Evolutionary conservation across 2,329 filamentous ascomycete genomes (phyloP).

Genomic region (Exophiala mesophila): DNA sequence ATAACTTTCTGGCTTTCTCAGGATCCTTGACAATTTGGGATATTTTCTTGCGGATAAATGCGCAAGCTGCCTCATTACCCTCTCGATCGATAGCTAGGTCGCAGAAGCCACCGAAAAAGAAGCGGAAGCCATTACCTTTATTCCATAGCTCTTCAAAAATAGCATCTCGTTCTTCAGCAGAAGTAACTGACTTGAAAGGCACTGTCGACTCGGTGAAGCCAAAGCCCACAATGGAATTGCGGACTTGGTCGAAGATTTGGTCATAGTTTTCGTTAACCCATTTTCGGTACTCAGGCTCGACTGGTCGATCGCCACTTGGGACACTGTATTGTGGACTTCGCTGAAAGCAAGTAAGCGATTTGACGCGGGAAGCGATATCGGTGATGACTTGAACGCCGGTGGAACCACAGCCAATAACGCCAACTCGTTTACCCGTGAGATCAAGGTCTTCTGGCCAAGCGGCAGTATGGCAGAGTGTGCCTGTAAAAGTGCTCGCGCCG

Average conservation of each 20-base stretch:
- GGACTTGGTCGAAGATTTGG: slow-evolving; percentile 31
- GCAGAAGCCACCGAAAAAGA: slow-evolving; percentile 47
- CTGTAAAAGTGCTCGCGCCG: slow-evolving; percentile 55
- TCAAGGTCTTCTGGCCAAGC: slow-evolving; percentile 54
- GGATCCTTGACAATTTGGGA: slow-evolving; percentile 49
- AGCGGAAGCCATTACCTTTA: slow-evolving; percentile 43
- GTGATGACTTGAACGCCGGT: slow-evolving; percentile 58
- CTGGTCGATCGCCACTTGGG: slow-evolving; percentile 11
- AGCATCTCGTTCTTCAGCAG: slow-evolving; percentile 32
- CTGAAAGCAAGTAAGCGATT: slow-evolving; percentile 18
- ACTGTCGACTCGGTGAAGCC: slow-evolving; percentile 24
- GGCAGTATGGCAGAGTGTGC: slow-evolving; percentile 54
- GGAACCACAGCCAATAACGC: slow-evolving; percentile 58
- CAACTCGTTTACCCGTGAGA: slow-evolving; percentile 54
- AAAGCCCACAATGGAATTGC: slow-evolving; percentile 27
- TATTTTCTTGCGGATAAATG: slow-evolving; percentile 53
- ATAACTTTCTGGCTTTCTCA: slow-evolving; percentile 29
- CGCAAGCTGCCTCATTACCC: slow-evolving; percentile 50
- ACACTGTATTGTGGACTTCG: slow-evolving; percentile 13
- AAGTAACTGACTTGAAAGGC: slow-evolving; percentile 1
- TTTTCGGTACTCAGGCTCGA: slow-evolving; percentile 7
- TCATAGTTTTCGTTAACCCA: slow-evolving; percentile 33
- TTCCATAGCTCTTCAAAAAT: slow-evolving; percentile 47
- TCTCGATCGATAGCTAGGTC: slow-evolving; percentile 45
- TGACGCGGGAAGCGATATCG: slow-evolving; percentile 50